phyloP scores from a whole-genome alignment of 208 protist species.

The Leishmania amazonensis region DNA sequence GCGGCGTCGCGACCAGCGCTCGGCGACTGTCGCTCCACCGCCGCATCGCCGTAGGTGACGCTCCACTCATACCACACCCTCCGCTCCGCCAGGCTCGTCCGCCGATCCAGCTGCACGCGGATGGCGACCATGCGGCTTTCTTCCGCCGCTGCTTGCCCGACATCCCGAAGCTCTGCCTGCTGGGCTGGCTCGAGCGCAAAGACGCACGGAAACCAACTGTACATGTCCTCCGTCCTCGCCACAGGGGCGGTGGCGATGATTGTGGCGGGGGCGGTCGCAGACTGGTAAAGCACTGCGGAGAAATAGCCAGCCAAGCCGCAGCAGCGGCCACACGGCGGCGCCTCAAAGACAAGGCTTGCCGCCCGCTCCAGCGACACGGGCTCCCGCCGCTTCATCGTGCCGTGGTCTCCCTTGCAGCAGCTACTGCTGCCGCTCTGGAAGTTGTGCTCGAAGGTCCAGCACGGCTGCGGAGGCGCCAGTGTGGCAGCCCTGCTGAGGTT shows the following conservation, averaged over 20 bases:
- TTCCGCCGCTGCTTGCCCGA: conserved; percentile 1
- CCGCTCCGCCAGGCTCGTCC: conserved; percentile 20
- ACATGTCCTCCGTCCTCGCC: conserved; percentile 64
- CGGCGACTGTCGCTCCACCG: background rate
- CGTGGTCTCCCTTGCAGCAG: background rate
- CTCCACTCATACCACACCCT: conserved; percentile 85
- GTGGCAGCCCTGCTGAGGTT: conserved; percentile 62
- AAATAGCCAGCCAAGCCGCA: conserved; percentile 81
- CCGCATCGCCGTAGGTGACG: conserved; percentile 22
- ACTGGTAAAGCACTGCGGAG: conserved; percentile 58
- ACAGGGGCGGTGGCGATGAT: conserved; percentile 22
- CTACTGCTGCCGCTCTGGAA: conserved; percentile 2
- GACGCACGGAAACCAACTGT: conserved; percentile 89
- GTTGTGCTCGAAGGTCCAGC: conserved; percentile 82
- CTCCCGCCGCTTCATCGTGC: background rate
- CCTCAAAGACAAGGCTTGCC: conserved; percentile 43
- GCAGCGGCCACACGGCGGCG: conserved; percentile 42
- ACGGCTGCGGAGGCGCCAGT: conserved; percentile 58
- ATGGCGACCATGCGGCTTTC: conserved; percentile 21
- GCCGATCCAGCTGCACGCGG: conserved; percentile 42
- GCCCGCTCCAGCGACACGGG: conserved; percentile 33
- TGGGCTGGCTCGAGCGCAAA: conserved; percentile 60
- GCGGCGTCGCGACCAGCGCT: background rate
- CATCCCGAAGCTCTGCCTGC: conserved; percentile 37
- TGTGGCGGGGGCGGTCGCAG: conserved; percentile 16